Evolutionary conservation across 192 early-diverging fungal genomes (phyloP), one percentile per base, ranked within the genome.

Genomic region (Rhizophagus clarus): DNA sequence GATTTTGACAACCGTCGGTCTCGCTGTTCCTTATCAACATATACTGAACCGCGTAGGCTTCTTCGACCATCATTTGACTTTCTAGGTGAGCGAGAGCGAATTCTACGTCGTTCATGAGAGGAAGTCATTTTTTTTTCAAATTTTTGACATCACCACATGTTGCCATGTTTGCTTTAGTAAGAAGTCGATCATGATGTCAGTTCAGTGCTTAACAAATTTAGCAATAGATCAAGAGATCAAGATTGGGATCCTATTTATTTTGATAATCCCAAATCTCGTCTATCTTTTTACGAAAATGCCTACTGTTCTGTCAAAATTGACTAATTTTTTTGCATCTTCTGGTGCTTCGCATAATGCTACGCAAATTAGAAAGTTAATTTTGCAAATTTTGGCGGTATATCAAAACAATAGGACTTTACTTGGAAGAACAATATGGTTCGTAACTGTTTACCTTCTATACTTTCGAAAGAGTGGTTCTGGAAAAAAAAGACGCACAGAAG

Each of bases 401-500:
- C 75, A 42, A 31, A 71, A 79, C 2, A 72, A 81, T 47, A 75
- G 72, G 63, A 80, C 70, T 20, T 12, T 51, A 67, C 66, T 76
- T 37, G 74, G 64, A 15, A 9, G 67, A 40, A 60, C 49, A 34
- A 81, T 76, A 76, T 78, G 76, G 76, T 14, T 78, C 26, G 14
- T 69, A 12, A 45, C 76, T 22, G 34, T 78, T 26, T 34, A 62
- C 29, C 17, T 51, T 20, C 47, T 78, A 29, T 78, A 78, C 29
- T 6, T 60, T 28, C 61, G 76, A 32, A 61, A 51, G 24, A 31
- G 61, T 77, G 17, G 22, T 63, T 17, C 22, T 47, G 4, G 14
- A 3, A 45, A 24, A 62, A 34, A 29, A 17, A 69, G 40, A 29
- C 62, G 64, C 14, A 61, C n/a, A 75, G 2, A 14, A 11, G 51